phyloP scores from a whole-genome alignment of 176 grass and related monocot genomes.

The Carex parvula region DNA sequence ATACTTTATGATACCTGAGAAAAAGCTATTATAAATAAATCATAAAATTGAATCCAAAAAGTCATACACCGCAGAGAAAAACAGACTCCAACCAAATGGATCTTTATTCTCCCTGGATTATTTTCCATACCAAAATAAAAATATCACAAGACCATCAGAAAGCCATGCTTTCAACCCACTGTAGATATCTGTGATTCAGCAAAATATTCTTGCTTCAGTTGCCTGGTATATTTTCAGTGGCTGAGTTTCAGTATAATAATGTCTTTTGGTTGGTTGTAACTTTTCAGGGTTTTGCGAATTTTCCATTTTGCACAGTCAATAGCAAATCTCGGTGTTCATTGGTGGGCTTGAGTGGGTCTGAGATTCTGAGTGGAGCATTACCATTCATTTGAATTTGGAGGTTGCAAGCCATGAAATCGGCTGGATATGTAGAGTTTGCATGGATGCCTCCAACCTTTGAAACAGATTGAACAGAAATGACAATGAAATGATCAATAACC shows the following conservation, averaged over 20 bases:
- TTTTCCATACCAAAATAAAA: conserved; percentile 7
- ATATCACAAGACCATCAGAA: background rate
- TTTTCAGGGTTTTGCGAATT: background rate
- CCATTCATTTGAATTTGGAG: conserved; percentile 55
- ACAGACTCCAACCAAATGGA: background rate
- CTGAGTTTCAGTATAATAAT: background rate
- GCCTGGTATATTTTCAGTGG: background rate
- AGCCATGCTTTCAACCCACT: background rate
- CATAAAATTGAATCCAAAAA: background rate
- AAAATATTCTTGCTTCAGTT: background rate
- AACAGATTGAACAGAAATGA: background rate
- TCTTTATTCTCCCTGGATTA: background rate
- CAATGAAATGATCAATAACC: background rate
- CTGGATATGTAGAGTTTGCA: conserved; percentile 41
- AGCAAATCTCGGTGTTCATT: background rate
- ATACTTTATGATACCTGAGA: background rate
- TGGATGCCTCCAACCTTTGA: conserved; percentile 40
- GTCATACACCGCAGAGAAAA: background rate
- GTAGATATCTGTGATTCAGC: background rate
- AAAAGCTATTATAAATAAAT: background rate
- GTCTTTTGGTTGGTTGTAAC: background rate
- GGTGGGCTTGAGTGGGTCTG: conserved; percentile 33
- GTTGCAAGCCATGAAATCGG: conserved; percentile 42
- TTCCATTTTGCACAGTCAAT: background rate
- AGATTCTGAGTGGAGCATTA: conserved; percentile 13